Evolutionary conservation across 1,139 yeast genomes (phyloP).

Genomic region (Hyphopichia burtonii): DNA sequence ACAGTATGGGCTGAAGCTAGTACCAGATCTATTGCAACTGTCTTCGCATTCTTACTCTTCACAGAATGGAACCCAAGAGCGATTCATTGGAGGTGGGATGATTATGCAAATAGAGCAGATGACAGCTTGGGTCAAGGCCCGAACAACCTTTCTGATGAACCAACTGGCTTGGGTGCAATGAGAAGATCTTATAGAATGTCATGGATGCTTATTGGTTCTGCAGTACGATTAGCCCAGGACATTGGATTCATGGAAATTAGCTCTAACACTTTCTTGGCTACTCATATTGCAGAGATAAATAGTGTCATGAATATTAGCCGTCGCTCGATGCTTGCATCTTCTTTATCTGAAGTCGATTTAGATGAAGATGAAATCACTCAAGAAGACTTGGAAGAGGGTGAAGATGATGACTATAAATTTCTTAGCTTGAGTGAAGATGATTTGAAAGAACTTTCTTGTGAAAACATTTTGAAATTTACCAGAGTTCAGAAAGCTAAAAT

Average conservation of each 20-base stretch:
- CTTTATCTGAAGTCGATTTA: slow-evolving; percentile 61
- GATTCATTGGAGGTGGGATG: slow-evolving; percentile 85
- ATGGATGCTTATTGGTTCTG: slow-evolving; percentile 90
- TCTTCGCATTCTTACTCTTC: slow-evolving; percentile 78
- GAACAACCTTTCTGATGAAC: slow-evolving; percentile 27
- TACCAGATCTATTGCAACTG: slow-evolving; percentile 82
- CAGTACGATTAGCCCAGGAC: slow-evolving; percentile 84
- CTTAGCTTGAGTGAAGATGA: slow-evolving; percentile 40
- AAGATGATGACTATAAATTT: slow-evolving; percentile 31
- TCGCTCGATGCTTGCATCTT: slow-evolving; percentile 66
- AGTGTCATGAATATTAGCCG: slow-evolving; percentile 71
- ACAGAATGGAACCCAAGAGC: slow-evolving; percentile 97
- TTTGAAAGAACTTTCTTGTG: slow-evolving; percentile 26
- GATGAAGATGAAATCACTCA: slow-evolving; percentile 44
- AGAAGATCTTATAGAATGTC: slow-evolving; percentile 87
- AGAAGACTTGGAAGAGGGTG: slow-evolving; percentile 29
- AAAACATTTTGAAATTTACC: slow-evolving; percentile 45
- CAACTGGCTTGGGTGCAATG: slow-evolving; percentile 82
- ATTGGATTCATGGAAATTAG: slow-evolving; percentile 77
- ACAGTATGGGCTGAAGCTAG: slow-evolving; percentile 96
- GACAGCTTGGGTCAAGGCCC: slow-evolving; percentile 20
- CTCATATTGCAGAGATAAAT: slow-evolving; percentile 80
- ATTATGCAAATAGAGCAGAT: slow-evolving; percentile 70
- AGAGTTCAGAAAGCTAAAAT: slow-evolving; percentile 73
- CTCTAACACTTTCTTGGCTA: slow-evolving; percentile 73